Base-by-base conservation (phyloP, 768 basidiomycete genomes). In the Amanita phalloides region DNA sequence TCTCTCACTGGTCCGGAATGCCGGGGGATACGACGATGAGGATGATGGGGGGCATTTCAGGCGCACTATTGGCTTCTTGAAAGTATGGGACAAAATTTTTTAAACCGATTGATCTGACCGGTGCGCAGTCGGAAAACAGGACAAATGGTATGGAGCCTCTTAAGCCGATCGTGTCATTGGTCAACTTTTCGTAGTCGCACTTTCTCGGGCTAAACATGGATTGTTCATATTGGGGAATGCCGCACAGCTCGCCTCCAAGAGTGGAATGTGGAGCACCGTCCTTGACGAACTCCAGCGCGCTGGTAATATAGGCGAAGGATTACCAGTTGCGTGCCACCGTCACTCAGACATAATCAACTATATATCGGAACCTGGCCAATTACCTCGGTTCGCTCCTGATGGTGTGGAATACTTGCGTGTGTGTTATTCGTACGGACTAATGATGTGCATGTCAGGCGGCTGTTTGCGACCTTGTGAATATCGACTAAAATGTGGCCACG, bases 171-270 rank as follows among this genome's bases (percentile, higher is more conserved):
- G 8, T 8, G 8, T 59, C 32, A 55, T 45, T 60, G 30, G 55
- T 33, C 20, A 45, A 46, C 52, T 49, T 37, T 20, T 30, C 20
- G 6, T 17, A 75, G 87, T 89, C 38, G 84, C 88, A 0, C 62
- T 90, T 3, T 87, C 86, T 20, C 73, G 87, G 20, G 86, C 87
- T 3, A 75, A 78, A 45, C 78, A 90, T 54, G 87, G 87, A 4
- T 66, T 90, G 1, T 89, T 74, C 58, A 77, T 90, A 30, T 64
- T 90, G 3, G 87, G 88, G 21, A 86, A 87, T 49, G 77, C 82
- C 0, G 61, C 71, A 0, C 75, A 79, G 38, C 60, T 86, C 39
- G 66, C 74, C 3, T 64, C 70, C 13, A 69, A 66, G 51, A 79
- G 76, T 53, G 47, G 60, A 8, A 83, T 82, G 65, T 89, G 86